phyloP scores from a whole-genome alignment of 805 yeast genomes.

The Barnettozyma sp. region DNA sequence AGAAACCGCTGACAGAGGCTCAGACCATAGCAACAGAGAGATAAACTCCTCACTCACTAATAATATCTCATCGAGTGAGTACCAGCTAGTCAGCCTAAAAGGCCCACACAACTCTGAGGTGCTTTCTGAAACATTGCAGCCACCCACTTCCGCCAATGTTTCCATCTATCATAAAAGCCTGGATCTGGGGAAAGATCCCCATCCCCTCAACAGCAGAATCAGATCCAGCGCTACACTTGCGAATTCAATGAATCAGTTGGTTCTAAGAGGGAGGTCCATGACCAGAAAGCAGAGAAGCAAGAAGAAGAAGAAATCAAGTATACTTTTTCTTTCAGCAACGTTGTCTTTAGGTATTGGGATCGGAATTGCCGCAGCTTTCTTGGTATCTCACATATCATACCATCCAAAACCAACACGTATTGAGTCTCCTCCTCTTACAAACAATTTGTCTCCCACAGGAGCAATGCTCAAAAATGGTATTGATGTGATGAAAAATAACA shows the following conservation, averaged over 20 bases:
- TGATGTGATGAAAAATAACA: conserved; percentile 1
- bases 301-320: conserved; percentile 5
- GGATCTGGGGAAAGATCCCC: background rate
- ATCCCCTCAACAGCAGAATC: too few relatives aligned
- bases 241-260: conserved; percentile 1
- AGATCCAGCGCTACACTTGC: too few relatives aligned
- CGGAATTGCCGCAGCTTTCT: conserved; percentile 20
- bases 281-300: conserved; percentile 15
- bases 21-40: conserved; percentile 1
- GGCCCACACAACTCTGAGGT: conserved; percentile 5
- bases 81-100: conserved; percentile 5
- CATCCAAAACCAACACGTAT: conserved; percentile 1
- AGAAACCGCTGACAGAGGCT: conserved; percentile 13
- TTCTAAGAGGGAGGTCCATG: background rate
- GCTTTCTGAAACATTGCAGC: conserved; percentile 5
- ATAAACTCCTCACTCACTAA: background rate
- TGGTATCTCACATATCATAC: conserved; percentile 2
- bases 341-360: conserved; percentile 23
- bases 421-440: background rate
- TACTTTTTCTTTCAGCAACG: conserved; percentile 15
- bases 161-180: background rate
- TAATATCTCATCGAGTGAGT: conserved; percentile 3
- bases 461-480: conserved; percentile 1
- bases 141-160: conserved; percentile 2
- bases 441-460: background rate